Base-by-base conservation (phyloP, 1,139 yeast genomes). In the Pichia sp. region DNA sequence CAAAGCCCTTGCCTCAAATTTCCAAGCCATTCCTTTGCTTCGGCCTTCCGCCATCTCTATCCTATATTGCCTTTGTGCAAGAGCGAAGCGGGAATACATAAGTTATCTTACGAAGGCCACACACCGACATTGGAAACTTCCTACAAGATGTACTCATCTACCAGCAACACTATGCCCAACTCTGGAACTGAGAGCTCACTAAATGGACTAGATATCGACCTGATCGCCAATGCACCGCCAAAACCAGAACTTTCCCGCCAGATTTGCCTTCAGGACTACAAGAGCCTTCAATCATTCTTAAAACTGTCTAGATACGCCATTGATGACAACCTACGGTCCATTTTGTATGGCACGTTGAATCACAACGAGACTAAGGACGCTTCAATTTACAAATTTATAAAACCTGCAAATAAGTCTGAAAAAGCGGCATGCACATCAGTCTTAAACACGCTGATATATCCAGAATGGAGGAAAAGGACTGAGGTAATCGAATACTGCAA, bases 291-390 rank as follows among this genome's bases (percentile, higher is more conserved):
- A 32, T 52, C 65, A 11, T 69, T 69, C 41, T 46, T 69, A 22
- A 52, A 60, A 19, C 41, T 59, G 1, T 58, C 72, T n/a, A 55
- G 76, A 42, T 54, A 55, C 34, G 55, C 59, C 3, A 58, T 66
- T 24, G 76, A 70, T 42, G 74, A 69, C 45, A 62, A 60, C 3
- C 46, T 69, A 0, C 58, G 51, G 24, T 63, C 66, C 29, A 52
- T 62, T 27, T 41, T 69, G 23, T 66, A 68, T 35, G 59, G 63
- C 11, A 28, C 55, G 2, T 38, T 56, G 17, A 53, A 49, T 35
- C 55, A 49, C 33, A 57, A 52, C 30, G 59, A 54, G 23, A 26
- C 40, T 12, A 32, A 32, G 17, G 34, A 35, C 13, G 29, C 33
- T 3, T 50, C 55, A 13, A 47, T 51, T n/a, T 36, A 49, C 12